Conservation (phyloP, 805 yeast genomes). For the Metschnikowia cerradonensis region DNA sequence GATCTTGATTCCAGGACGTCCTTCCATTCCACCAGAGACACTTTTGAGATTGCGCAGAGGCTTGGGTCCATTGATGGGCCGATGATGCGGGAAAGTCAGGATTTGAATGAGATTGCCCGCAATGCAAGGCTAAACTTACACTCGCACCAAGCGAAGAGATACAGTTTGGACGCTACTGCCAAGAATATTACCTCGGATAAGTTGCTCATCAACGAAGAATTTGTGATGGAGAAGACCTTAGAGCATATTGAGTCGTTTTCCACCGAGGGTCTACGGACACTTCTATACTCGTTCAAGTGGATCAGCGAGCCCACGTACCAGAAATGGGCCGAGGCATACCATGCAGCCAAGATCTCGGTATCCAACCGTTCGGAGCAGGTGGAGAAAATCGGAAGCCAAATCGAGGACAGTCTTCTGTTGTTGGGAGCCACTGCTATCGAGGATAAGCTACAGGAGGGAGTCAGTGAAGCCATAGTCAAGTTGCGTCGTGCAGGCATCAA, state of each 20-base stretch:
- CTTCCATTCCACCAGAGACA: slow-evolving; percentile 27
- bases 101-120: slow-evolving; percentile 49
- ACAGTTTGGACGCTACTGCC: slow-evolving; percentile 31
- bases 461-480: slow-evolving; percentile 89
- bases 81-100: slow-evolving; percentile 44
- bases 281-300: slow-evolving; percentile 79
- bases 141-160: slow-evolving; percentile 53
- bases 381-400: slow-evolving; percentile 64
- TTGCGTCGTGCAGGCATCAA: slow-evolving; percentile 89
- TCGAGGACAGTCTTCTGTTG: slow-evolving; percentile 67
- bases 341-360: slow-evolving; percentile 73
- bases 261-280: slow-evolving; percentile 89
- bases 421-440: slow-evolving; percentile 96
- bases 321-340: slow-evolving; percentile 63
- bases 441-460: slow-evolving; percentile 96
- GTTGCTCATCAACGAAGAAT: slow-evolving; percentile 66
- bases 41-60: slow-evolving; percentile 20
- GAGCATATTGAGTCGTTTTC: slow-evolving; percentile 93
- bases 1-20: slow-evolving; percentile 31
- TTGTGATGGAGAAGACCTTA: slow-evolving; percentile 74
- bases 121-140: slow-evolving; percentile 58
- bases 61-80: slow-evolving; percentile 48
- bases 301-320: slow-evolving; percentile 54
- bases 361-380: slow-evolving; percentile 61
- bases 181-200: slow-evolving; percentile 43